Percentiles rank a stretch among this genome's conserved stretches.
These are phyloP conservation scores for Rosa rugosa DNA, from an alignment of 306 rosid species.

Conservation along the genomic window DNA sequence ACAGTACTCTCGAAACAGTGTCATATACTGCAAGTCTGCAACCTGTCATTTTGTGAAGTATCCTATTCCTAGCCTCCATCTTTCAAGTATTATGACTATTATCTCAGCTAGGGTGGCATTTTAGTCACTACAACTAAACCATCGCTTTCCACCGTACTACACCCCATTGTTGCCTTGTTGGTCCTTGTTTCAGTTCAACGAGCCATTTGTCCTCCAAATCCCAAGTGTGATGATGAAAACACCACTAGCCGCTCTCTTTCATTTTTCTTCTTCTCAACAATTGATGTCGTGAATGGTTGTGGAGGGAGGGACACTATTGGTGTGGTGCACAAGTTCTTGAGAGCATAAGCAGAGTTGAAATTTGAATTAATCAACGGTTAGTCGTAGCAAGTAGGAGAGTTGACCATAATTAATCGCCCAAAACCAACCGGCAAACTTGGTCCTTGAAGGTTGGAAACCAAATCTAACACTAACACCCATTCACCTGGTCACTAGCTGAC, in stretches of 20 bases:
- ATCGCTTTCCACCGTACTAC: neutral
- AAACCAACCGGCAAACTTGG: no score
- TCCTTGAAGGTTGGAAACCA: no score
- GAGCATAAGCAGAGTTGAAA: neutral
- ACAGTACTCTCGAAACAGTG: neutral
- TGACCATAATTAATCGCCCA: no score
- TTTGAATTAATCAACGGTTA: neutral
- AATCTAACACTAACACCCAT: no score
- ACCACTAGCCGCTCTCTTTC: neutral
- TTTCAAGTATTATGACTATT: neutral
- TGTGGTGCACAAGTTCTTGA: neutral
- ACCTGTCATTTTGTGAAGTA: neutral
- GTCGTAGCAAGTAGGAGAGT: no score
- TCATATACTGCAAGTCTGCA: neutral
- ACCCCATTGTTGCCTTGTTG: neutral
- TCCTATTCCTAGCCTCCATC: neutral
- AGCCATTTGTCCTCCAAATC: neutral
- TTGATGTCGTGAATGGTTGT: neutral
- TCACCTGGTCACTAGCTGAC: no score
- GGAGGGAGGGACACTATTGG: neutral
- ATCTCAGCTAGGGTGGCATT: neutral
- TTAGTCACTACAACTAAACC: neutral
- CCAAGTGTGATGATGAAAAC: neutral
- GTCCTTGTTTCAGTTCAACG: neutral
- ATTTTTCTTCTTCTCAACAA: neutral